Evolutionary conservation across 2,329 filamentous ascomycete species (phyloP), one percentile per base, ranked within the genome.

Genomic region (Pseudogymnoascus sp.): DNA sequence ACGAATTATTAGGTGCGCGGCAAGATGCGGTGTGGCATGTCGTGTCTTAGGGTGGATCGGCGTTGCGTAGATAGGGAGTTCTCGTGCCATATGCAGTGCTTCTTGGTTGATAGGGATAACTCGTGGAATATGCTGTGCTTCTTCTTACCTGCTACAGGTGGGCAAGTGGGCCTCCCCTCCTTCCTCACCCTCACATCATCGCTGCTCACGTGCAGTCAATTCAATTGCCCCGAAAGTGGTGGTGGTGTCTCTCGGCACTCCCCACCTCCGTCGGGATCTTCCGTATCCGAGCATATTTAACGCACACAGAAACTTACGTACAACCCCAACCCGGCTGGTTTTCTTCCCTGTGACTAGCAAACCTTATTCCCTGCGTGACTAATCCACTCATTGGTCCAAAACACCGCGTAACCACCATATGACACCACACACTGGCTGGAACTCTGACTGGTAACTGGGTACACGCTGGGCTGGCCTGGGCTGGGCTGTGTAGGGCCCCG

Each of bases 1-100:
- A 63, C 60, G 33, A 60, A 10, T 38, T 60, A 60, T 38, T 60
- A 60, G 31, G 56, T 60, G 16, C 31, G 56, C 56, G 18, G 44
- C 44, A 16, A 21, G 42, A 7, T 6, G 16, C 12, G 56, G 31
- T 16, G 23, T n/a, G 16, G 16, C 31, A 23, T 37, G 31, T 8
- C n/a, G 21, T 60, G 31, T 5, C 3, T 21, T 14, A 31, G 31
- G 16, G 5, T 4, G 11, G 56, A 60, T 60, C 56, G n/a, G 37
- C 23, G 33, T 14, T 8, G 18, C 38, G 23, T 10, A 60, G 56
- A 60, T 60, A 60, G 8, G 56, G 33, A 14, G 33, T 11, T 11
- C 12, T 35, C 50, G 18, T 59, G 14, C 12, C 1, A 12, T 59
- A 59, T 18, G 25, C 18, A 23, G 18, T 18, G 28, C 28, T 31